phyloP scores from a whole-genome alignment of 495 filamentous ascomycete species.

The Tuber aestivum region DNA sequence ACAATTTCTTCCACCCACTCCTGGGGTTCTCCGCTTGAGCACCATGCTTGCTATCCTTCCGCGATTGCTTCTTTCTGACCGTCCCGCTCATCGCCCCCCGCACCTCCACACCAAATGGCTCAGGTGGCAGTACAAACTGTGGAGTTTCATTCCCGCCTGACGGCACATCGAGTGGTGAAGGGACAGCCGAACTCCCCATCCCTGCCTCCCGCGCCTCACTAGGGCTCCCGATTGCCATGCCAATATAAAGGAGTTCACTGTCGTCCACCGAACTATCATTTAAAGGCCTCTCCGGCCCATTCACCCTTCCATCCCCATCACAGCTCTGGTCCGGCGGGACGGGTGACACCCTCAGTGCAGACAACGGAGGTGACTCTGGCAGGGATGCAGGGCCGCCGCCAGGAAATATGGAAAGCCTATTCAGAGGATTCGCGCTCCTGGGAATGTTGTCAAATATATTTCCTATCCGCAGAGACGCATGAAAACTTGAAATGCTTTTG shows the following conservation, averaged over 20 bases:
- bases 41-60: constrained; percentile 13
- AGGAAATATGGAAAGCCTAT: constrained; percentile 20
- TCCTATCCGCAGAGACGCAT: constrained; percentile 20
- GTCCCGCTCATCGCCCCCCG: constrained; percentile 18
- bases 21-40: constrained; percentile 26
- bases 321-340: constrained; percentile 34
- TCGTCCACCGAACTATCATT: neutral
- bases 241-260: constrained; percentile 45
- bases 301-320: constrained; percentile 47
- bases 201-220: constrained; percentile 25
- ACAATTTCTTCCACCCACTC: constrained; percentile 38
- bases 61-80: constrained; percentile 9
- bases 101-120: constrained; percentile 31
- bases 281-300: constrained; percentile 36
- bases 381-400: neutral
- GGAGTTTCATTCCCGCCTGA: constrained; percentile 6
- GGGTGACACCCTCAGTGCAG: constrained; percentile 6
- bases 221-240: constrained; percentile 58
- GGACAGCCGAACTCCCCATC: neutral
- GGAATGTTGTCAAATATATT: constrained; percentile 18
- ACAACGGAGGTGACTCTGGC: constrained; percentile 1
- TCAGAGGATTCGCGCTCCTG: constrained; percentile 35
- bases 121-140: constrained; percentile 12
- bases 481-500: constrained; percentile 37
- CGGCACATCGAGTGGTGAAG: neutral